Percentiles rank a stretch among this genome's conserved stretches.
phyloP scores from a whole-genome alignment of 371 early-diverging fungal species.

The Chytridiales sp. region DNA sequence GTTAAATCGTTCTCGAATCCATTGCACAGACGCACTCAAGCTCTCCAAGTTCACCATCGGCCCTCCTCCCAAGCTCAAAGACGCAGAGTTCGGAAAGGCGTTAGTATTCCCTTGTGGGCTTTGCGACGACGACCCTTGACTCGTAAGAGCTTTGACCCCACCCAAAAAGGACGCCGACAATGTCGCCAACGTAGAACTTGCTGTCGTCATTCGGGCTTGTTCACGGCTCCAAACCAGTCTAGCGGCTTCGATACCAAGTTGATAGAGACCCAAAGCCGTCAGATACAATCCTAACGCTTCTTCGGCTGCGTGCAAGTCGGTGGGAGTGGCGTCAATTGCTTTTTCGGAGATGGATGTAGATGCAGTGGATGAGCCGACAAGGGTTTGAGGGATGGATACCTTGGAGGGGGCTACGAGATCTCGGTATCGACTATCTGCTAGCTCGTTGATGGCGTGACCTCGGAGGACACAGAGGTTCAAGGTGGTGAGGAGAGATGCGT shows the following conservation, averaged over 20 bases:
- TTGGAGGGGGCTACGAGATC: conserved; percentile 1
- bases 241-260: conserved; percentile 71
- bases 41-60: conserved; percentile 22
- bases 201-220: conserved; percentile 15
- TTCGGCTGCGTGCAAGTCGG: conserved; percentile 36
- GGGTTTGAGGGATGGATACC: not conserved
- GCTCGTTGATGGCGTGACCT: conserved; percentile 36
- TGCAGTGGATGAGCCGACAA: not conserved
- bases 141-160: too few species aligned
- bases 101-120: not conserved
- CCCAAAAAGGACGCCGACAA: not conserved
- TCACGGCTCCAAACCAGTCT: conserved; percentile 64
- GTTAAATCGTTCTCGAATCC: conserved; percentile 86
- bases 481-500: conserved; percentile 21
- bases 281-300: conserved; percentile 77
- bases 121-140: not conserved
- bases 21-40: conserved; percentile 64
- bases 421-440: conserved; percentile 32
- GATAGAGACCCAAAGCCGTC: conserved; percentile 70
- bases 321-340: not conserved
- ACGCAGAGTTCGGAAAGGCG: not conserved
- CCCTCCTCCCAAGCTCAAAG: not conserved
- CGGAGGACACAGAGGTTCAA: conserved; percentile 38
- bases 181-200: not conserved
- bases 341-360: not conserved